Conservation (phyloP, 495 filamentous ascomycete genomes). For the Tuber aestivum region DNA sequence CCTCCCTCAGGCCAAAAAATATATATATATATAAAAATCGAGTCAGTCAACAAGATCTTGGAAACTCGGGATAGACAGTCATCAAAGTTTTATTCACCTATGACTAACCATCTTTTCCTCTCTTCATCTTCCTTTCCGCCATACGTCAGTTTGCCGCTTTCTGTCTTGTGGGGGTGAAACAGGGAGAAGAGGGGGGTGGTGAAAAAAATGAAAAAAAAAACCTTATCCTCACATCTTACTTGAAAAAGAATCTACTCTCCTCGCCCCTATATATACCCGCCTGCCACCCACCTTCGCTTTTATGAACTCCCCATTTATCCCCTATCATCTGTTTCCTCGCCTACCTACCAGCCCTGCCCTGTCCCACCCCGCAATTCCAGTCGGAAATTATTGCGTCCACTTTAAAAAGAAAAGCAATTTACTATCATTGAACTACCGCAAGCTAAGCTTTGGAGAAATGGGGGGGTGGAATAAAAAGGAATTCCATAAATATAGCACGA, state of each 20-base stretch:
- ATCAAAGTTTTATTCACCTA: slow-evolving; percentile 14
- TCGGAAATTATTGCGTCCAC: neutral
- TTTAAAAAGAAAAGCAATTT: neutral
- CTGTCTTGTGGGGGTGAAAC: neutral
- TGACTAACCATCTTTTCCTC: slow-evolving; percentile 16
- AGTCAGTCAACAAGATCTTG: neutral
- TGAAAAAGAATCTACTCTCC: neutral
- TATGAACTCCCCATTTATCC: neutral
- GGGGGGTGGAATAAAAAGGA: neutral
- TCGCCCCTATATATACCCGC: neutral
- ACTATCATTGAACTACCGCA: neutral
- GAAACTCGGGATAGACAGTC: slow-evolving; percentile 7
- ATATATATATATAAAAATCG: too few relatives aligned
- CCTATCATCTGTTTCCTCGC: neutral
- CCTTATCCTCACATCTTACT: neutral
- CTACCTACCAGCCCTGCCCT: neutral
- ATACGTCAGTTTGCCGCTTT: slow-evolving; percentile 11
- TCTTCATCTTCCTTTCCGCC: slow-evolving; percentile 1
- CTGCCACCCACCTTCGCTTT: neutral
- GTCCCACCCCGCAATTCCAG: neutral
- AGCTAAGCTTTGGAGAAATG: neutral
- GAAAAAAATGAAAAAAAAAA: too few relatives aligned
- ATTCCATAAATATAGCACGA: neutral
- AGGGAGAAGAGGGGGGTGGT: too few relatives aligned
- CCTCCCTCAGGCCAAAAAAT: neutral